Evolutionary conservation across 208 protist species (phyloP).

Genomic region (Zelonia costaricensis): DNA sequence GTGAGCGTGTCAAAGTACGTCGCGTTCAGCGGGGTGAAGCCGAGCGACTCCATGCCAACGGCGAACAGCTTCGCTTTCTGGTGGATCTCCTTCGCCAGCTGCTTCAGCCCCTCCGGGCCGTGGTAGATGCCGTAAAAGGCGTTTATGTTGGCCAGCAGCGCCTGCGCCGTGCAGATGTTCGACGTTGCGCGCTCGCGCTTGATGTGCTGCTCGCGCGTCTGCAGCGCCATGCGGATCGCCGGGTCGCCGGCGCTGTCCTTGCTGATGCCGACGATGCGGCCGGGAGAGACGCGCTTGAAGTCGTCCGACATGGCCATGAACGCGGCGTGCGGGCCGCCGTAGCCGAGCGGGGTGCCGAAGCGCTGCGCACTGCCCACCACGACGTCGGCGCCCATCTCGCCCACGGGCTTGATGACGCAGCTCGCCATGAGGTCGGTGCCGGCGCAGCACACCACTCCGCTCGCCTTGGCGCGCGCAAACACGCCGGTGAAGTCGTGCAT

Average conservation of each 20-base stretch:
- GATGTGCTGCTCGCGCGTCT: slow-evolving; percentile 99
- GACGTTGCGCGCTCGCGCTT: slow-evolving; percentile 94
- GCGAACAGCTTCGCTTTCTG: slow-evolving; percentile 74
- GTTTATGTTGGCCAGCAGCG: slow-evolving; percentile 96
- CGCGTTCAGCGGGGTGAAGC: slow-evolving; percentile 50
- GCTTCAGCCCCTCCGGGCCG: slow-evolving; percentile 94
- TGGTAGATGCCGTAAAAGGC: slow-evolving; percentile 98
- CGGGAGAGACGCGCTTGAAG: slow-evolving; percentile 93
- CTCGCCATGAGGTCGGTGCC: slow-evolving; percentile 95
- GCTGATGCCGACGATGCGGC: slow-evolving; percentile 96
- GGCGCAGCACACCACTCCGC: slow-evolving; percentile 74
- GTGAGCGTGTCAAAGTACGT: slow-evolving; percentile 94
- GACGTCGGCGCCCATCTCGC: slow-evolving; percentile 96
- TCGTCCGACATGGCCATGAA: slow-evolving; percentile 94
- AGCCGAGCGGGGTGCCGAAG: slow-evolving; percentile 96
- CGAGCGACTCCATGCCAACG: slow-evolving; percentile 83
- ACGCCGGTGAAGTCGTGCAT: slow-evolving; percentile 86
- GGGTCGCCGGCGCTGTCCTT: slow-evolving; percentile 88
- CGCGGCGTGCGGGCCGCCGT: slow-evolving; percentile 98
- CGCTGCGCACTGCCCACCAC: slow-evolving; percentile 94
- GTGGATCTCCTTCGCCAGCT: slow-evolving; percentile 93
- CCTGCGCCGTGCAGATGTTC: slow-evolving; percentile 99
- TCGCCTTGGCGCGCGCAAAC: slow-evolving; percentile 54
- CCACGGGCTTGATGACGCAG: slow-evolving; percentile 91
- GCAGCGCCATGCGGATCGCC: slow-evolving; percentile 97